phyloP scores from a whole-genome alignment of 495 filamentous ascomycete genomes.

The Aspergillus bertholletiae region DNA sequence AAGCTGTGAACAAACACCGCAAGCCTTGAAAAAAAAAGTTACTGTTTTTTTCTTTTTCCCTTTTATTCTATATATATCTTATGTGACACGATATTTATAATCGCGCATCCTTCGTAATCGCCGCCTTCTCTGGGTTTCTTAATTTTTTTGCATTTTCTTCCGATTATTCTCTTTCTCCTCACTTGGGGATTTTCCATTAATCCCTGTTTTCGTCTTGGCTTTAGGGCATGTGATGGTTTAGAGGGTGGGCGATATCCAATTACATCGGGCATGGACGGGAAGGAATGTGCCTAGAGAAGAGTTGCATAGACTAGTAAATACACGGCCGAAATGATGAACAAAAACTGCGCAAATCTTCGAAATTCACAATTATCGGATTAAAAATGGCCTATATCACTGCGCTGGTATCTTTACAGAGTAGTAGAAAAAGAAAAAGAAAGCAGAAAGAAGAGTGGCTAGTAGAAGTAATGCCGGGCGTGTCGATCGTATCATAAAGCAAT shows the following conservation, averaged over 20 bases:
- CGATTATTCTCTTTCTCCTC: neutral
- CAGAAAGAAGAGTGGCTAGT: neutral
- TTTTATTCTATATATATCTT: no score
- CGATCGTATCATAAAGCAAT: neutral
- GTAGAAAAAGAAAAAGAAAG: neutral
- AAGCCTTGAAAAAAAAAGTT: conserved; percentile 10
- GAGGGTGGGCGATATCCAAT: neutral
- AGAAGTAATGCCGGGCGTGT: neutral
- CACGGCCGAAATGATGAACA: neutral
- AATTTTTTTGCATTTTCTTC: conserved; percentile 3
- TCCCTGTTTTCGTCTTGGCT: neutral
- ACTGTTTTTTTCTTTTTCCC: neutral
- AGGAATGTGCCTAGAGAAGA: no score
- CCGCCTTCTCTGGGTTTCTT: no score
- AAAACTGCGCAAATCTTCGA: neutral
- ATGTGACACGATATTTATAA: conserved; percentile 1
- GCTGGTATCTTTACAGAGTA: conserved; percentile 9
- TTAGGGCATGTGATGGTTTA: conserved; percentile 1
- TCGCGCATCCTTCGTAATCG: neutral
- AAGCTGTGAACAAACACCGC: conserved; percentile 65
- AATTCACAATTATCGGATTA: neutral
- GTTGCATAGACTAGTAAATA: neutral
- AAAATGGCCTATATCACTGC: neutral
- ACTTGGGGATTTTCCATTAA: no score
- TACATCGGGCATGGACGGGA: neutral